phyloP scores from a whole-genome alignment of 352 stramenopile genomes.

The Phytophthora chlamydospora region DNA sequence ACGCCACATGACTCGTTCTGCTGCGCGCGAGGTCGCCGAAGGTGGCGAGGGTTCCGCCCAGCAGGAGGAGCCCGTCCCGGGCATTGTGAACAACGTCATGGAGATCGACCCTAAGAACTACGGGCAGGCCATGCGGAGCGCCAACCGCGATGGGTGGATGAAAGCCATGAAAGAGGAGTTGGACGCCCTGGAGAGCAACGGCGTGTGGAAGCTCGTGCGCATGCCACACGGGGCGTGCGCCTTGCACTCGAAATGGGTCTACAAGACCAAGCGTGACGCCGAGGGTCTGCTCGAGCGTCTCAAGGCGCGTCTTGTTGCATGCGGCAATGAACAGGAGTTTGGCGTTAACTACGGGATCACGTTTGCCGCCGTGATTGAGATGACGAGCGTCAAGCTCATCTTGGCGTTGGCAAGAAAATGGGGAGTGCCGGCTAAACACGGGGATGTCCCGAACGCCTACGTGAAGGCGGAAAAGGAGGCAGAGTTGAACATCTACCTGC shows the following conservation, averaged over 20 bases:
- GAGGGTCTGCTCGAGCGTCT: constrained; percentile 19
- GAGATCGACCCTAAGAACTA: constrained; percentile 15
- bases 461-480: constrained; percentile 27
- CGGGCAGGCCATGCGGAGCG: constrained; percentile 2
- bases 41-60: background rate
- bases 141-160: background rate
- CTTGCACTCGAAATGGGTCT: constrained; percentile 33
- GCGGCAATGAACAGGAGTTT: constrained; percentile 24
- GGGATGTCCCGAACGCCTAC: constrained; percentile 41
- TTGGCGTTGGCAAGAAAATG: constrained; percentile 11
- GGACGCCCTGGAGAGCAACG: constrained; percentile 9
- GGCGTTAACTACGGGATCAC: constrained; percentile 23
- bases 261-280: constrained; percentile 26
- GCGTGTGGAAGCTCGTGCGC: background rate
- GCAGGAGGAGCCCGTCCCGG: constrained; percentile 2
- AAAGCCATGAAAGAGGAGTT: constrained; percentile 8
- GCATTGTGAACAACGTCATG: background rate
- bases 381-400: constrained; percentile 28
- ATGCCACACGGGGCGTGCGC: background rate
- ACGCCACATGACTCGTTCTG: background rate
- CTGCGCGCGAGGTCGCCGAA: background rate
- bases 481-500: constrained; percentile 26
- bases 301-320: constrained; percentile 28
- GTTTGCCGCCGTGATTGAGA: constrained; percentile 34
- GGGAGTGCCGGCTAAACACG: constrained; percentile 16